Evolutionary conservation across 2,329 filamentous ascomycete species (phyloP).

Genomic region (Epichloe coenophiala): DNA sequence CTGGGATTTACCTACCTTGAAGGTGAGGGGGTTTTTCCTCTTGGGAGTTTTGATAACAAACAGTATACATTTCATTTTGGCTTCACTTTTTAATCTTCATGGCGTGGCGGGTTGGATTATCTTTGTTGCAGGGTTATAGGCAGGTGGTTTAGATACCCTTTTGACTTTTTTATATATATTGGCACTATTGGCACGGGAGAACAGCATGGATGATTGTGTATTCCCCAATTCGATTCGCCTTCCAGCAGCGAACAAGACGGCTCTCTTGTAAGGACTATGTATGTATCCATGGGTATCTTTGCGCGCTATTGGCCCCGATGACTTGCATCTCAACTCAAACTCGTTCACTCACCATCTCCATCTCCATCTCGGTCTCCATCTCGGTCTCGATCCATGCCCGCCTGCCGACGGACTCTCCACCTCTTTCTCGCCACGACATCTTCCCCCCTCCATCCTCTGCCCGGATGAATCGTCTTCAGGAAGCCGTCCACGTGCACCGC

Average conservation of each 20-base stretch:
- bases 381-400: not conserved
- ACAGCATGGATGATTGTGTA: not conserved
- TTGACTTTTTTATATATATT: not conserved
- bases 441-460: constrained; percentile 33
- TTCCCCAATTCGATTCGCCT: not conserved
- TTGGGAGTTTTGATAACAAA: not conserved
- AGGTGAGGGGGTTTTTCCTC: no score
- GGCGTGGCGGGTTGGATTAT: constrained; percentile 2
- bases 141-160: constrained; percentile 6
- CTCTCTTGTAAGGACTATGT: not conserved
- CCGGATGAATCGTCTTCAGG: constrained; percentile 38
- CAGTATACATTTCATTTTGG: not conserved
- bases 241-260: not conserved
- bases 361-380: not conserved
- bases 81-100: not conserved
- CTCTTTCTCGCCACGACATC: constrained; percentile 16
- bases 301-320: not conserved
- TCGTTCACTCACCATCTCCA: not conserved
- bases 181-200: not conserved
- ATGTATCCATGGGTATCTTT: not conserved
- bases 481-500: constrained; percentile 59
- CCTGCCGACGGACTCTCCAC: constrained; percentile 13
- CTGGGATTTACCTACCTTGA: not conserved
- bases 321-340: not conserved
- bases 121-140: constrained; percentile 1